These are phyloP conservation scores for Phialophora chinensis DNA, from an alignment of 2,329 filamentous ascomycete species.

Conservation along the genomic window DNA sequence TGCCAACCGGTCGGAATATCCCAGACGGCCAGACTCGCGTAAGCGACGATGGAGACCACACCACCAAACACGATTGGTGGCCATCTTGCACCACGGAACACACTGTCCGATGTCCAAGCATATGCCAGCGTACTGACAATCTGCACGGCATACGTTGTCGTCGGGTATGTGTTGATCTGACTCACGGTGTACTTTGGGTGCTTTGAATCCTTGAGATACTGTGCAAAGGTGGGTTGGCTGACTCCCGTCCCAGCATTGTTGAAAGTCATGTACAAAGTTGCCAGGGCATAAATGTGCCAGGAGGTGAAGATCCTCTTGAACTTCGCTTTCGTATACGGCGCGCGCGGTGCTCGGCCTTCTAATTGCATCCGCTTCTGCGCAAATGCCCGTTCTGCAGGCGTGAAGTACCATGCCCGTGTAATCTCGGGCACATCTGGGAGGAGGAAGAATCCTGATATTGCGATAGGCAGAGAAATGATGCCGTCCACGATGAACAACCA, in stretches of 20 bases:
- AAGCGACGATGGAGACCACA: conserved; percentile 51
- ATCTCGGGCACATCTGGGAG: conserved; percentile 52
- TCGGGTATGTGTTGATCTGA: conserved; percentile 62
- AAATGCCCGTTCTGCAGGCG: conserved; percentile 50
- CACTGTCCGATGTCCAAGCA: conserved; percentile 69
- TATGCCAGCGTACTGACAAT: conserved; percentile 67
- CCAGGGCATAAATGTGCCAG: conserved; percentile 69
- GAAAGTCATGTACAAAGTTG: conserved; percentile 66
- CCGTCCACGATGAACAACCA: conserved; percentile 50
- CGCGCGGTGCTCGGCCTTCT: conserved; percentile 54
- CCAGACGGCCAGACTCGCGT: conserved; percentile 56
- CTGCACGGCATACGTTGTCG: conserved; percentile 62
- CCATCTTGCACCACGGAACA: conserved; percentile 67
- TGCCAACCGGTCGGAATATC: conserved; percentile 62
- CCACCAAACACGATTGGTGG: conserved; percentile 67
- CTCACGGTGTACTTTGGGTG: conserved; percentile 54
- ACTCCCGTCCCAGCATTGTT: conserved; percentile 62
- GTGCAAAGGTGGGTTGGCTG: conserved; percentile 62
- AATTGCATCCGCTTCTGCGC: conserved; percentile 58
- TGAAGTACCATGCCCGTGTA: conserved; percentile 57
- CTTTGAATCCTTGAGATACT: conserved; percentile 52
- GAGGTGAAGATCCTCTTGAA: conserved; percentile 65
- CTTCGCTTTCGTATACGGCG: conserved; percentile 58
- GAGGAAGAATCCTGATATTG: conserved; percentile 53
- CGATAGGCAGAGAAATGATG: conserved; percentile 53